phyloP scores from a whole-genome alignment of 108 stramenopile genomes.

The Pelagomonas calceolata region DNA sequence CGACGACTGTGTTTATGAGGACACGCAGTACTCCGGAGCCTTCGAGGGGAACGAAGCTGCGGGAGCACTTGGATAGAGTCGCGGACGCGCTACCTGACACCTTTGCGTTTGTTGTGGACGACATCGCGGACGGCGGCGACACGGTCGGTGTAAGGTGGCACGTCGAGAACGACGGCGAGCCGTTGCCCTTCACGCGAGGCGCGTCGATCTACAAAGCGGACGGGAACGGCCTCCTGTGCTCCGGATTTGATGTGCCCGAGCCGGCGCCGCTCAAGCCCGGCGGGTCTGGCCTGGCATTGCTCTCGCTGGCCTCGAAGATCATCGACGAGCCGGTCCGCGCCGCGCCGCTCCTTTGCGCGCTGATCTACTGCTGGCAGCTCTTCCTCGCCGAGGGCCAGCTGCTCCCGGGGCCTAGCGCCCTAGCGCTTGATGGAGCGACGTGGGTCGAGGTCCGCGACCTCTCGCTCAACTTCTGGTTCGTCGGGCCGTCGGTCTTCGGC shows the following conservation, averaged over 20 bases:
- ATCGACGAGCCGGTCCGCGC: slow-evolving; percentile 51
- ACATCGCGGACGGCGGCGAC: slow-evolving; percentile 21
- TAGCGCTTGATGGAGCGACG: slow-evolving; percentile 53
- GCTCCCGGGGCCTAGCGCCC: slow-evolving; percentile 54
- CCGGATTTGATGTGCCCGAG: slow-evolving; percentile 60
- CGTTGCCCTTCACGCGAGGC: slow-evolving; percentile 59
- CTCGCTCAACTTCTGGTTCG: slow-evolving; percentile 66
- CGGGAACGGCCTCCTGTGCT: slow-evolving; percentile 28
- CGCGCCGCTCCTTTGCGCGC: slow-evolving; percentile 46
- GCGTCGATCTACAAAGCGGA: slow-evolving; percentile 51
- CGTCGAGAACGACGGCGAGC: slow-evolving; percentile 50
- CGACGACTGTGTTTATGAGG: slow-evolving; percentile 47
- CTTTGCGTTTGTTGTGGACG: slow-evolving; percentile 57
- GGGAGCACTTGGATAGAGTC: slow-evolving; percentile 39
- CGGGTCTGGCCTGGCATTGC: slow-evolving; percentile 25
- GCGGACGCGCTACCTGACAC: slow-evolving; percentile 44
- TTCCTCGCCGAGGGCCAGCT: slow-evolving; percentile 60
- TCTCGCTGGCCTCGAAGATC: slow-evolving; percentile 40
- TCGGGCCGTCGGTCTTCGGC: slow-evolving; percentile 57
- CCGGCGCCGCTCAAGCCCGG: slow-evolving; percentile 56
- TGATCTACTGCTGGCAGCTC: slow-evolving; percentile 58
- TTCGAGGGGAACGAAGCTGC: slow-evolving; percentile 43
- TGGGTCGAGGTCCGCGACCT: slow-evolving; percentile 73
- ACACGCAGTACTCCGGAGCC: slow-evolving; percentile 52
- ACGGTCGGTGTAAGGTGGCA: slow-evolving; percentile 54